Conservation (phyloP, 139 green algal species). For the Zygnema cylindricum region DNA sequence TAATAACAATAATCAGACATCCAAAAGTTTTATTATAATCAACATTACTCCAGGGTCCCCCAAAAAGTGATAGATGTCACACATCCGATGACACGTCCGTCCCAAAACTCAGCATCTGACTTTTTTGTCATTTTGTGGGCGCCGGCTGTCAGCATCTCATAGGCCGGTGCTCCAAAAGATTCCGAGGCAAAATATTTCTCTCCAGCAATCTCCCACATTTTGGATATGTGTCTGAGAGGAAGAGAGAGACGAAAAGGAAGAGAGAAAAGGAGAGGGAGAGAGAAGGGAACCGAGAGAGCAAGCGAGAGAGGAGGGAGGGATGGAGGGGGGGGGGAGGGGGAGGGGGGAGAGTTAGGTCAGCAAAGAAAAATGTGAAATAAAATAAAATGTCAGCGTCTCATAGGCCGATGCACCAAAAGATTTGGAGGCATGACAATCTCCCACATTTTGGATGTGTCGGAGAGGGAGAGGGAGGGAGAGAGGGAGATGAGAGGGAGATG, state of each 20-base stretch:
- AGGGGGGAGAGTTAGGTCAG: background rate
- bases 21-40: background rate
- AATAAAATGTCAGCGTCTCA: too few relatives aligned
- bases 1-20: background rate
- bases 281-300: background rate
- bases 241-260: background rate
- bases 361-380: too few relatives aligned
- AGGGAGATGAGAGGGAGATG: background rate
- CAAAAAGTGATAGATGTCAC: background rate
- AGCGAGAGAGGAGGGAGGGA: background rate
- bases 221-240: background rate
- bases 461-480: background rate
- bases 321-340: background rate
- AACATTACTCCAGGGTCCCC: background rate
- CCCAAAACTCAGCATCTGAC: conserved; percentile 25
- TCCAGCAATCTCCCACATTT: conserved; percentile 14
- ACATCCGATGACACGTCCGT: conserved; percentile 36
- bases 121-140: background rate
- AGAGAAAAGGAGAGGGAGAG: background rate
- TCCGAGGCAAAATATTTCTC: background rate
- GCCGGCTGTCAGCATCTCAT: conserved; percentile 11
- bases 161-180: background rate
- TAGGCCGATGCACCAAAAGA: too few relatives aligned
- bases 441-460: background rate
- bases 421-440: too few relatives aligned